phyloP scores from a whole-genome alignment of 208 protist species.

The Naegleria lovaniensis region DNA sequence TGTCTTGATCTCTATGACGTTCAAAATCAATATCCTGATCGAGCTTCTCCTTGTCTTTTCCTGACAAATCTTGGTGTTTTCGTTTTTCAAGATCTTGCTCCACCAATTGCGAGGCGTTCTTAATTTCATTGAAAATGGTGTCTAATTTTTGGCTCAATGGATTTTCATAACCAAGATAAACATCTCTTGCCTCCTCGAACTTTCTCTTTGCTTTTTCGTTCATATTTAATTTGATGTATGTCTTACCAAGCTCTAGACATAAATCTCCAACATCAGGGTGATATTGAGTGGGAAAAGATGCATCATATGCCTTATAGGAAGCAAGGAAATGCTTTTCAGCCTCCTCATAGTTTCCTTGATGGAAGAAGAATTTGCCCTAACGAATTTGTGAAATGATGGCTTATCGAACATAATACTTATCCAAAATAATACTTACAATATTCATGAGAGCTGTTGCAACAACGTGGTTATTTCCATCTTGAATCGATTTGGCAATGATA shows the following conservation, averaged over 20 bases:
- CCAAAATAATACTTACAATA: neutral
- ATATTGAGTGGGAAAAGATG: neutral
- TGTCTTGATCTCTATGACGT: neutral
- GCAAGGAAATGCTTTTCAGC: neutral
- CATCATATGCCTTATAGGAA: neutral
- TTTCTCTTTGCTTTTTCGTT: constrained; percentile 6
- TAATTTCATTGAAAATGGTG: neutral
- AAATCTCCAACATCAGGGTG: constrained; percentile 8
- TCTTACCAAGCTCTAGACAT: neutral
- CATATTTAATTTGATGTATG: neutral
- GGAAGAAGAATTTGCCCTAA: neutral
- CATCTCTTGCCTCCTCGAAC: neutral
- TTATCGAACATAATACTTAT: no score
- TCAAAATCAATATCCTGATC: neutral
- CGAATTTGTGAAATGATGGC: neutral
- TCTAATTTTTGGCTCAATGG: neutral
- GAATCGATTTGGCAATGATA: neutral
- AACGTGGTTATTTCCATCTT: neutral
- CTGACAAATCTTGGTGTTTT: neutral
- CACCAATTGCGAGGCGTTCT: neutral
- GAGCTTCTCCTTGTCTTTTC: neutral
- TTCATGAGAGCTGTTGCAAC: neutral
- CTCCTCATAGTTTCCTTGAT: neutral
- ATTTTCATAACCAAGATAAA: neutral
- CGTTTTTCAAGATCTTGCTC: neutral